Percentiles rank a stretch among this genome's conserved stretches.
These are phyloP conservation scores for Scheffersomyces coipomensis DNA, from an alignment of 805 yeast genomes.

Conservation along the genomic window DNA sequence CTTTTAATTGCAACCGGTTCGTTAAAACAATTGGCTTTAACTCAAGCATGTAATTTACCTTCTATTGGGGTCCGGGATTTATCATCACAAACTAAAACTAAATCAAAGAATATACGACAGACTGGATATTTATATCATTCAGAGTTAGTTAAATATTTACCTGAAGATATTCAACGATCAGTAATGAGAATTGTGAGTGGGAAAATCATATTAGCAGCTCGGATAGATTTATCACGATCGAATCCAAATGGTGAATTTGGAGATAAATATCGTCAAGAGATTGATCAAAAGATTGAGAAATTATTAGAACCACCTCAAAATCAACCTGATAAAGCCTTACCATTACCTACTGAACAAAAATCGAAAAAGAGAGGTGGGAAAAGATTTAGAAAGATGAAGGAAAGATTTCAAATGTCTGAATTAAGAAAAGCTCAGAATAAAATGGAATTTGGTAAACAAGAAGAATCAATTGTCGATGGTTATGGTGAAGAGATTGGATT, in stretches of 20 bases:
- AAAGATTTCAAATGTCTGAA: constrained; percentile 78
- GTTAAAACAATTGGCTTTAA: constrained; percentile 55
- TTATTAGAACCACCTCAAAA: constrained; percentile 75
- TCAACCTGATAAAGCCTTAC: constrained; percentile 58
- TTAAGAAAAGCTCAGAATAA: constrained; percentile 80
- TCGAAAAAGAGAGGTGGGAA: constrained; percentile 87
- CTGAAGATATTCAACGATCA: constrained; percentile 59
- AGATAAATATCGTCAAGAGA: constrained; percentile 54
- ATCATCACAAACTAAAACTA: constrained; percentile 22
- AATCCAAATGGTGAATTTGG: constrained; percentile 56
- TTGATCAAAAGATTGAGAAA: constrained; percentile 64
- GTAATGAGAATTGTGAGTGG: constrained; percentile 79
- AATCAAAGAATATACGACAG: constrained; percentile 49
- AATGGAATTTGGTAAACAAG: constrained; percentile 78
- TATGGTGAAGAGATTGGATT: constrained; percentile 82
- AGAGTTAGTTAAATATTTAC: constrained; percentile 57
- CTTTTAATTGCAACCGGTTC: constrained; percentile 71
- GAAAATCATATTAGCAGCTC: constrained; percentile 76
- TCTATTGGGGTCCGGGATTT: constrained; percentile 61
- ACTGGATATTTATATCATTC: constrained; percentile 68
- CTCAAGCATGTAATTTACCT: constrained; percentile 84
- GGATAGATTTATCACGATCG: constrained; percentile 62
- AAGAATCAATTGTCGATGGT: constrained; percentile 57
- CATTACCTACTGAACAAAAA: constrained; percentile 70
- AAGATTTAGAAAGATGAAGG: constrained; percentile 74